Conservation (phyloP, 108 stramenopile species). For the Cyclostephanos tholiformis region DNA sequence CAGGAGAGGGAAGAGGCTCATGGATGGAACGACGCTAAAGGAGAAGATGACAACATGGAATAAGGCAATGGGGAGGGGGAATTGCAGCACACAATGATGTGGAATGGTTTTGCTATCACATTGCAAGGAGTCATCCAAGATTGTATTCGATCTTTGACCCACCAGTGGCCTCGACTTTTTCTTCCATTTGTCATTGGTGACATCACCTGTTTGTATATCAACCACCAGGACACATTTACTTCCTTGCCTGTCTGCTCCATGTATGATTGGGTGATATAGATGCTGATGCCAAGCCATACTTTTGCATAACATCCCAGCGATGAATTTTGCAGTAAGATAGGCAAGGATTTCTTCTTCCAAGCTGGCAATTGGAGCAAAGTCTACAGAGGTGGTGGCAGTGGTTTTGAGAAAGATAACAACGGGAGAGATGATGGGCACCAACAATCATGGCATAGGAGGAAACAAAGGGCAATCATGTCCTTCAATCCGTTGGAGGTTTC, state of each 20-base stretch:
- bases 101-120: not conserved
- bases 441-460: constrained; percentile 59
- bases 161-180: constrained; percentile 72
- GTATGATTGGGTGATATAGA: constrained; percentile 51
- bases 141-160: constrained; percentile 69
- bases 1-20: not conserved
- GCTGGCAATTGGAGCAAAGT: constrained; percentile 76
- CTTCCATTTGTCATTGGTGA: constrained; percentile 66
- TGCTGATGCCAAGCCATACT: constrained; percentile 62
- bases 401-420: constrained; percentile 34
- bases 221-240: constrained; percentile 61
- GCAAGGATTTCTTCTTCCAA: constrained; percentile 86
- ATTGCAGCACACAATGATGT: not conserved
- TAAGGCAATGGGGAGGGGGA: not conserved
- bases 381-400: constrained; percentile 6
- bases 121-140: constrained; percentile 27
- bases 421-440: constrained; percentile 17
- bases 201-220: constrained; percentile 81
- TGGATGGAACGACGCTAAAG: not conserved
- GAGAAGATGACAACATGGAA: no score
- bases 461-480: constrained; percentile 81
- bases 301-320: constrained; percentile 43
- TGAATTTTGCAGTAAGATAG: constrained; percentile 64
- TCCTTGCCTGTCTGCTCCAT: constrained; percentile 58
- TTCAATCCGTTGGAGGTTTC: constrained; percentile 54